phyloP scores from a whole-genome alignment of 257 asterid species.

The Solanum tarijense region DNA sequence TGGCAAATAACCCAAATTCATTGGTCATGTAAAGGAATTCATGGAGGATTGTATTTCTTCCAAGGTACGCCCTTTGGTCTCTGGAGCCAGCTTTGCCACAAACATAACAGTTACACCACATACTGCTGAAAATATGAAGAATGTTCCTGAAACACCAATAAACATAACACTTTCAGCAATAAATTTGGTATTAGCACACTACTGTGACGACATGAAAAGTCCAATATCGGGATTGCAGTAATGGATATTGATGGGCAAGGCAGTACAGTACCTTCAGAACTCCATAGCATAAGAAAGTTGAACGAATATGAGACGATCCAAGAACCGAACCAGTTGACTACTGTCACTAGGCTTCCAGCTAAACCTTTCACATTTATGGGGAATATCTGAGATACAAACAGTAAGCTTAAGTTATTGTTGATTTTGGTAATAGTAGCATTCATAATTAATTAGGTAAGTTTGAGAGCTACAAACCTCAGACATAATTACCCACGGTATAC shows the following conservation, averaged over 20 bases:
- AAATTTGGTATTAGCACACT: not conserved
- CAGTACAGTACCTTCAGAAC: slow-evolving; percentile 54
- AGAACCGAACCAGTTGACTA: slow-evolving; percentile 71
- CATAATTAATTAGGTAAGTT: not conserved
- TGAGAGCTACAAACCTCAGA: slow-evolving; percentile 50
- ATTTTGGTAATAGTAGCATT: not conserved
- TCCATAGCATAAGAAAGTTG: slow-evolving; percentile 65
- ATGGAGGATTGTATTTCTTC: slow-evolving; percentile 77
- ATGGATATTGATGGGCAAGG: not conserved
- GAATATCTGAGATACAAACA: slow-evolving; percentile 43
- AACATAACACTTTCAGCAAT: not conserved
- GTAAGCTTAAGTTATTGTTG: not conserved
- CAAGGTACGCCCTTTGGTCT: slow-evolving; percentile 69
- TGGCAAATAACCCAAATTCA: not conserved
- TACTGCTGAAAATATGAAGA: slow-evolving; percentile 48
- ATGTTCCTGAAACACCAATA: slow-evolving; percentile 47
- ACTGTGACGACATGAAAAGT: not conserved
- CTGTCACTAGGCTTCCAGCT: slow-evolving; percentile 84
- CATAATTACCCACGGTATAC: slow-evolving; percentile 92
- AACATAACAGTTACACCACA: slow-evolving; percentile 56
- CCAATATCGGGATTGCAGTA: not conserved
- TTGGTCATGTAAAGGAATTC: slow-evolving; percentile 19
- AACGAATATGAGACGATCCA: slow-evolving; percentile 78
- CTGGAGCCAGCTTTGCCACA: slow-evolving; percentile 56
- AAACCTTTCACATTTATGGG: slow-evolving; percentile 82